Conservation (phyloP, 768 basidiomycete species). For the Polyporus arcularius region DNA sequence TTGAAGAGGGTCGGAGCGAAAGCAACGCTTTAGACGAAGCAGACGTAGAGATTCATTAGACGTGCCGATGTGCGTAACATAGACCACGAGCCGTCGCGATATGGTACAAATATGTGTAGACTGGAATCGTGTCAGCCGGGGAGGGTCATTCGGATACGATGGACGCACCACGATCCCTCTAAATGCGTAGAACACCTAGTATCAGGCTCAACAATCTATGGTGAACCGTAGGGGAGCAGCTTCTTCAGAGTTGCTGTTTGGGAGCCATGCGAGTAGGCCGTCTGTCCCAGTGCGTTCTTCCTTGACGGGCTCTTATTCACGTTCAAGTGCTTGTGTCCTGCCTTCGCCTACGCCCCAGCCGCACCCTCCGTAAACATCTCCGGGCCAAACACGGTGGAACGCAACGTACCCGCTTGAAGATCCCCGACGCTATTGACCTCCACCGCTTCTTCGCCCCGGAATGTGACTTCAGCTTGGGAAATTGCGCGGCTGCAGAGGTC, state of each 20-base stretch:
- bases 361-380: background rate
- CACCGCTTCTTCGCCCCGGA: conserved; percentile 82
- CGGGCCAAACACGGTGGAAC: background rate
- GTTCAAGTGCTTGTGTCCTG: conserved; percentile 75
- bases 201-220: background rate
- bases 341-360: conserved; percentile 51
- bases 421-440: conserved; percentile 62
- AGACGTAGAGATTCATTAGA: conserved; percentile 23
- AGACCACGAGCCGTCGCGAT: background rate
- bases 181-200: no score
- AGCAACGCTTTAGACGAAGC: conserved; percentile 33
- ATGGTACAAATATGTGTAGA: conserved; percentile 6
- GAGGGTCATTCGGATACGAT: background rate
- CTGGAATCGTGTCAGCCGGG: background rate
- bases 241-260: conserved; percentile 73
- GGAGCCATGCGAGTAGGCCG: conserved; percentile 62
- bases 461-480: conserved; percentile 81
- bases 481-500: conserved; percentile 52
- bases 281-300: conserved; percentile 66
- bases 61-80: background rate
- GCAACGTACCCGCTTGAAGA: conserved; percentile 72
- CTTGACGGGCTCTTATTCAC: conserved; percentile 62
- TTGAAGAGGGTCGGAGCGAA: conserved; percentile 29
- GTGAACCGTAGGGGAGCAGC: conserved; percentile 68
- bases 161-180: background rate